These are phyloP conservation scores for Amanita phalloides DNA, from an alignment of 768 basidiomycete species.

Conservation along the genomic window DNA sequence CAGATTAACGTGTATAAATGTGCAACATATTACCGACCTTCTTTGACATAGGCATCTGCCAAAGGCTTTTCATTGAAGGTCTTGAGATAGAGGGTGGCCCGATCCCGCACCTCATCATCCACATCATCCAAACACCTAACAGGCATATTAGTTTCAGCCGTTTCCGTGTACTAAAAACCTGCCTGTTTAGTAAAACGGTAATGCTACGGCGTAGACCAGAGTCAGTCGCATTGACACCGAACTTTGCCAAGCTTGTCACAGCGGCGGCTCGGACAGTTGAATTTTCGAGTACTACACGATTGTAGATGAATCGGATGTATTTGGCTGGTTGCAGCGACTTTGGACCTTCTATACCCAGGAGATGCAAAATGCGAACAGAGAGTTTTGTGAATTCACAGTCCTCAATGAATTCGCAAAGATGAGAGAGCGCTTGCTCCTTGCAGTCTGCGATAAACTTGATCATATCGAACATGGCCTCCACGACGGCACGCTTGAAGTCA, in stretches of 20 bases:
- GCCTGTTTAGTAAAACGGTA: slow-evolving; percentile 79
- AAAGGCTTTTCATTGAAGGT: slow-evolving; percentile 71
- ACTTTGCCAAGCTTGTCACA: slow-evolving; percentile 90
- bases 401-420: slow-evolving; percentile 99
- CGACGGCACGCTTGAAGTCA: slow-evolving; percentile 98
- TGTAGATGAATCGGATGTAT: slow-evolving; percentile 99
- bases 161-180: slow-evolving; percentile 11
- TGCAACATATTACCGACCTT: slow-evolving; percentile 45
- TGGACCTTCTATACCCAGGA: slow-evolving; percentile 93
- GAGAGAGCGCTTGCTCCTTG: slow-evolving; percentile 95
- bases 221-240: slow-evolving; percentile 85
- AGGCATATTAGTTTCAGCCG: slow-evolving; percentile 4
- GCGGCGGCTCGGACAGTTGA: slow-evolving; percentile 96
- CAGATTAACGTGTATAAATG: not conserved
- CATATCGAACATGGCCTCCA: slow-evolving; percentile 99
- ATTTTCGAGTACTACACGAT: slow-evolving; percentile 97
- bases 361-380: slow-evolving; percentile 90
- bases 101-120: slow-evolving; percentile 97
- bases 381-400: slow-evolving; percentile 99
- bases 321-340: slow-evolving; percentile 94
- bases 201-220: slow-evolving; percentile 73
- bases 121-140: slow-evolving; percentile 91
- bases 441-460: slow-evolving; percentile 94
- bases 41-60: slow-evolving; percentile 82
- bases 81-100: slow-evolving; percentile 89